Evolutionary conservation across 441 rosid genomes (phyloP).

Genomic region (Gossypium gossypioides): DNA sequence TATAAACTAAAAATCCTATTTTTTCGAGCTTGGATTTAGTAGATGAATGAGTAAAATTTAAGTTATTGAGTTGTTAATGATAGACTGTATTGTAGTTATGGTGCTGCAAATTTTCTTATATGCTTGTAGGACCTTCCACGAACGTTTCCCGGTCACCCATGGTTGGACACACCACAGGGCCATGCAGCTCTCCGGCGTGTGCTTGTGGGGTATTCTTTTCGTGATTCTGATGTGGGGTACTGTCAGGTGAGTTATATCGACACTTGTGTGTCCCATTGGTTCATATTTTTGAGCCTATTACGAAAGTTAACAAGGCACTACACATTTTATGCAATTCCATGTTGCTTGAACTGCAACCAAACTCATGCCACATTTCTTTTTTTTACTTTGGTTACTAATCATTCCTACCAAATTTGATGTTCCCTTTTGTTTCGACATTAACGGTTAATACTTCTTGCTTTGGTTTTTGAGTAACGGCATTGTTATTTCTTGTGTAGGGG

Average conservation of each 20-base stretch:
- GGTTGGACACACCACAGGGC: constrained; percentile 96
- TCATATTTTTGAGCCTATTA: neutral
- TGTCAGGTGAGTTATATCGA: constrained; percentile 58
- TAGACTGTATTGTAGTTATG: neutral
- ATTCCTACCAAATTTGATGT: neutral
- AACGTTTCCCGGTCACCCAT: constrained; percentile 47
- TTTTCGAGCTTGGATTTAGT: neutral
- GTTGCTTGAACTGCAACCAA: neutral
- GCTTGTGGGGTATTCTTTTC: constrained; percentile 87
- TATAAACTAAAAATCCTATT: neutral
- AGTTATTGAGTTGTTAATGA: neutral
- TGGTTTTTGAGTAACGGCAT: neutral
- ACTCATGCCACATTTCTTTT: neutral
- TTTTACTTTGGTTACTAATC: neutral
- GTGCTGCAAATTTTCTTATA: neutral
- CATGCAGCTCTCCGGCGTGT: constrained; percentile 83
- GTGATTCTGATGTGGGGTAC: constrained; percentile 98
- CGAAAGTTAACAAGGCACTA: neutral
- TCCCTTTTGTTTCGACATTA: neutral
- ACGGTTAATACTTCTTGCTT: neutral
- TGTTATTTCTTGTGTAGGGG: constrained; percentile 40
- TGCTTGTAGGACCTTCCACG: constrained; percentile 51
- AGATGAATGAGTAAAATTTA: neutral
- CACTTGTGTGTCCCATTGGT: neutral
- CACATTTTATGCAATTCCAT: neutral